Percentiles rank a stretch among this genome's conserved stretches.
These are phyloP conservation scores for Nannizzia gypsea DNA, from an alignment of 2,329 filamentous ascomycete species.

Conservation along the genomic window DNA sequence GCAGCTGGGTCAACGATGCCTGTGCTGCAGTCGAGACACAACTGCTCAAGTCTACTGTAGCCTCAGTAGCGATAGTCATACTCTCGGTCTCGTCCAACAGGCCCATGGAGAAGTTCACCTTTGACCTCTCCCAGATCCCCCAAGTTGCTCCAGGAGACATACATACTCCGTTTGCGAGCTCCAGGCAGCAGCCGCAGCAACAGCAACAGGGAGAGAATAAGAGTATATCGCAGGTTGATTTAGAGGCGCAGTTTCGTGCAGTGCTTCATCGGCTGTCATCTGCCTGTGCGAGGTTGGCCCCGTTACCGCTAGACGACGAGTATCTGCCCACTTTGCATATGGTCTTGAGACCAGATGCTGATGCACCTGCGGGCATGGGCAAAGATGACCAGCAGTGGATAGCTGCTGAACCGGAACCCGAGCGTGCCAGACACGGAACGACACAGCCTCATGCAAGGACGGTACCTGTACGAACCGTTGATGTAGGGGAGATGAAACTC, in stretches of 20 bases:
- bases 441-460: constrained; percentile 29
- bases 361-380: constrained; percentile 36
- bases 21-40: constrained; percentile 59
- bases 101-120: constrained; percentile 49
- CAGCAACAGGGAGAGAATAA: background rate
- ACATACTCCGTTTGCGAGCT: constrained; percentile 40
- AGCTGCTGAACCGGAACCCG: constrained; percentile 43
- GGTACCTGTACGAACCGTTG: constrained; percentile 50
- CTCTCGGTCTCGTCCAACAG: constrained; percentile 40
- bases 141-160: constrained; percentile 37
- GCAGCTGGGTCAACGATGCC: constrained; percentile 73
- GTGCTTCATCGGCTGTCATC: constrained; percentile 35
- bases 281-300: constrained; percentile 32
- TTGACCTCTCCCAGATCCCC: constrained; percentile 48
- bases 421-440: background rate
- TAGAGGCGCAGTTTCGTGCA: constrained; percentile 40
- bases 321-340: constrained; percentile 41
- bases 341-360: constrained; percentile 36
- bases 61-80: constrained; percentile 46
- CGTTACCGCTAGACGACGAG: constrained; percentile 35
- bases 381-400: constrained; percentile 48
- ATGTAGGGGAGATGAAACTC: constrained; percentile 53
- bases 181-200: background rate
- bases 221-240: constrained; percentile 23
- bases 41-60: constrained; percentile 49